Evolutionary conservation across 1,284 basidiomycete genomes (phyloP).

Genomic region (Wolfiporia cocos): DNA sequence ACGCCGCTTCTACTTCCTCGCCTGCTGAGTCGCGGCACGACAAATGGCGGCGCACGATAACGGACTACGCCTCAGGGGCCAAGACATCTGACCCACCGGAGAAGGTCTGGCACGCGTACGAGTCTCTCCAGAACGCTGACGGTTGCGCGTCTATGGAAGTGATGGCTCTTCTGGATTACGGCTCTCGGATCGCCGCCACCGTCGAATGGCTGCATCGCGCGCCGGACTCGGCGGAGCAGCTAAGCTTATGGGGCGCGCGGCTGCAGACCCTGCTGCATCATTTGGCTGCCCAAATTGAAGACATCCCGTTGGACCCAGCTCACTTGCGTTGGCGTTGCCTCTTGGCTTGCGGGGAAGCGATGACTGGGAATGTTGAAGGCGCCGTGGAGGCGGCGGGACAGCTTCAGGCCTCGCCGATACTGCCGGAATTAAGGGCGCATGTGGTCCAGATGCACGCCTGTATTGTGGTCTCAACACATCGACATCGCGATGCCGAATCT

Average conservation of each 20-base stretch:
- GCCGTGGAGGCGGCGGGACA: slow-evolving; percentile 9
- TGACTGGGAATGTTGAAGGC: slow-evolving; percentile 17
- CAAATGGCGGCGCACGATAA: slow-evolving; percentile 2
- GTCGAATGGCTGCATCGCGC: background rate
- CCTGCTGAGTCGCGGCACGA: slow-evolving; percentile 1
- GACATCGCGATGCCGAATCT: slow-evolving; percentile 28
- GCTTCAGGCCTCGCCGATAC: slow-evolving; percentile 12
- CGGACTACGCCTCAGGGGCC: slow-evolving; percentile 6
- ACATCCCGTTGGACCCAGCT: slow-evolving; percentile 2
- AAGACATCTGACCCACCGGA: slow-evolving; percentile 8
- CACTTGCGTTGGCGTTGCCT: slow-evolving; percentile 15
- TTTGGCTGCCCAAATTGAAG: slow-evolving; percentile 16
- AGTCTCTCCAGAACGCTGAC: slow-evolving; percentile 5
- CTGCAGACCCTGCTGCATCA: slow-evolving; percentile 28
- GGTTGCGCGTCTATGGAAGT: slow-evolving; percentile 4
- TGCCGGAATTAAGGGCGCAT: slow-evolving; percentile 1
- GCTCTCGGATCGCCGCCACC: slow-evolving; percentile 3
- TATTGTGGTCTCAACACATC: slow-evolving; percentile 34
- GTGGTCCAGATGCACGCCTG: slow-evolving; percentile 33
- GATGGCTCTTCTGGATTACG: slow-evolving; percentile 4
- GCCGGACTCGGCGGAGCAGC: background rate
- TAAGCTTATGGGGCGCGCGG: slow-evolving; percentile 30
- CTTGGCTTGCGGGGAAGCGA: slow-evolving; percentile 13
- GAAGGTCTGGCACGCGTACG: slow-evolving; percentile 15
- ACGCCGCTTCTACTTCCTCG: slow-evolving; percentile 1